Evolutionary conservation across 2,329 filamentous ascomycete species (phyloP).

Genomic region (Hypoxylon sp.): DNA sequence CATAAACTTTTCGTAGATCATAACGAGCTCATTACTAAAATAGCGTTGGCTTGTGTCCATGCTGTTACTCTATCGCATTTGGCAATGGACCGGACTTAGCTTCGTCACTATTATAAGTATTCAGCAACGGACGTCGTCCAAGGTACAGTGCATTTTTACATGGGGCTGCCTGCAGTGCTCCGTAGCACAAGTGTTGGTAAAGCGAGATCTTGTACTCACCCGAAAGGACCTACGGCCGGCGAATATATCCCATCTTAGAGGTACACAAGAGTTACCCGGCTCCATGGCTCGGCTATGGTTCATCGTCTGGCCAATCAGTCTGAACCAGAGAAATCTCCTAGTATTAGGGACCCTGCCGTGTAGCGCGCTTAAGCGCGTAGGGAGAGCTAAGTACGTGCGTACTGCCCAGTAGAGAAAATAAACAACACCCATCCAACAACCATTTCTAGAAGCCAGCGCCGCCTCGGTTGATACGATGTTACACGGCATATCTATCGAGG

Average conservation of each 20-base stretch:
- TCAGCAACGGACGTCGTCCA: slow-evolving; percentile 4
- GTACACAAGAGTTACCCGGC: neutral
- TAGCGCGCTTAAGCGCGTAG: slow-evolving; percentile 10
- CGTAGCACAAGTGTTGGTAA: slow-evolving; percentile 18
- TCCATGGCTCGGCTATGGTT: slow-evolving; percentile 1
- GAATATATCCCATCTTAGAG: neutral
- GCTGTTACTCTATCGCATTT: neutral
- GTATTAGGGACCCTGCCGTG: neutral
- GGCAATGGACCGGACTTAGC: neutral
- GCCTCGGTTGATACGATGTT: slow-evolving; percentile 31
- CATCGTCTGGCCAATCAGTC: neutral
- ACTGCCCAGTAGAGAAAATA: neutral
- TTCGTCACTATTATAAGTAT: neutral
- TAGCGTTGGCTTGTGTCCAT: neutral
- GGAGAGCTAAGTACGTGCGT: slow-evolving; percentile 1
- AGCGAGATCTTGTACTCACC: slow-evolving; percentile 28
- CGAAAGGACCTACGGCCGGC: slow-evolving; percentile 11
- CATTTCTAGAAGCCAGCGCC: slow-evolving; percentile 9
- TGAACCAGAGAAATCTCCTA: neutral
- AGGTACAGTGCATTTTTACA: slow-evolving; percentile 2
- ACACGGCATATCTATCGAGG: slow-evolving; percentile 29
- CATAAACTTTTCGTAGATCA: neutral
- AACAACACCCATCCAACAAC: neutral
- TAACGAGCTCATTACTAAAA: neutral
- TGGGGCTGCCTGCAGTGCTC: slow-evolving; percentile 24